Base-by-base conservation (phyloP, 192 early-diverging fungal genomes). In the Coemansia aciculifera region DNA sequence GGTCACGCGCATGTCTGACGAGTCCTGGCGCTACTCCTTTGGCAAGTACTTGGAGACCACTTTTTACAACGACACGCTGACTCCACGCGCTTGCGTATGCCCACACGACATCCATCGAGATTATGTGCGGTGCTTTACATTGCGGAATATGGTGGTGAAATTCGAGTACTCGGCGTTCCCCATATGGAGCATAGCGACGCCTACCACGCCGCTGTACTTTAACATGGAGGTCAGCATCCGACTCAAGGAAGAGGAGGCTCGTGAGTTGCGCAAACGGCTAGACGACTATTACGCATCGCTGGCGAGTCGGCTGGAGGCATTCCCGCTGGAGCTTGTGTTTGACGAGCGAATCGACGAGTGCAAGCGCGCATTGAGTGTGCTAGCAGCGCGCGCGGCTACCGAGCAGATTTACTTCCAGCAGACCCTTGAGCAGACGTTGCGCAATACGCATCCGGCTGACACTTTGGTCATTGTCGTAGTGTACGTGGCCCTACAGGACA, bases 1-100 rank as follows among this genome's bases (percentile, higher is more conserved):
- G 0, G 84, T 87, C 0, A 84, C 91, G 0, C 86, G 86, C 17
- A 90, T 99, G 85, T 92, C 94, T 0, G 90, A 91, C 29, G 91
- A 93, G 44, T 88, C 93, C 19, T 94, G 92, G 90, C 92, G 93
- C 48, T 96, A 94, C 69, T 99, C 97, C 10, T 96, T 98, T 85
- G 97, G 95, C 59, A 99, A 99, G 81, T 99, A 92, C 71, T 77
- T 99, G 23, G 97, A 99, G 73, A 77, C 94, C 7, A 87, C 91
- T 1, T 93, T 97, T 57, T 96, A 99, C 78, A 90, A 91, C 77
- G 81, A 75, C 19, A 77, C 75, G 10, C 74, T 94, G 5, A 71
- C 67, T 8, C 90, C 89, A 24, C 86, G 90, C 13, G 85, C 90
- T 5, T 83, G 87, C 65, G 79, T 89, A 29, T 99, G 97, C 63